Conservation (phyloP, 2,329 filamentous ascomycete species). For the Rhexocercosporidium sp. region DNA sequence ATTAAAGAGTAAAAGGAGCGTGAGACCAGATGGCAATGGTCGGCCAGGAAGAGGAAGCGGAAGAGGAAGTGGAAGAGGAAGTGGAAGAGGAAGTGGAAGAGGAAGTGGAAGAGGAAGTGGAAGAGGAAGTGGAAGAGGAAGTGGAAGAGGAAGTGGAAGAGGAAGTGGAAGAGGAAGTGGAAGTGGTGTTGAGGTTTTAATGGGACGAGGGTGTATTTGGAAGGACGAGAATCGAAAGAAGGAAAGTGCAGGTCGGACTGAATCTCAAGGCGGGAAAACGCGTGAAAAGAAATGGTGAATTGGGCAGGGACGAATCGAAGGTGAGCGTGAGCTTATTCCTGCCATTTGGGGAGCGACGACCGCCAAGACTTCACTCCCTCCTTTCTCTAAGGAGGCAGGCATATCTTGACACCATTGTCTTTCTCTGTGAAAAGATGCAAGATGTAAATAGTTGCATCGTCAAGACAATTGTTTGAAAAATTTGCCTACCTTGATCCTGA, state of each 20-base stretch:
- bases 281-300: background rate
- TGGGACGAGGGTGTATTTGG: background rate
- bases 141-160: background rate
- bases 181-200: background rate
- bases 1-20: background rate
- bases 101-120: background rate
- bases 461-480: too few species aligned
- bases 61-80: background rate
- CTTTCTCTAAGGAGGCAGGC: background rate
- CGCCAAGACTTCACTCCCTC: conserved; percentile 8
- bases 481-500: background rate
- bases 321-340: background rate
- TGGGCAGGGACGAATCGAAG: conserved; percentile 5
- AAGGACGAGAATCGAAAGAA: background rate
- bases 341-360: background rate
- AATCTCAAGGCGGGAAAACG: background rate
- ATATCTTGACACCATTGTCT: too few species aligned
- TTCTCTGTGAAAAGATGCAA: too few species aligned
- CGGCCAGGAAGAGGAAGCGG: background rate
- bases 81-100: background rate
- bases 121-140: too few species aligned
- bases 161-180: background rate
- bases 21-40: background rate
- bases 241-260: background rate
- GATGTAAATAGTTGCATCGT: too few species aligned